A percentile compares a stretch with the other conserved stretches of the same genome.
These are phyloP conservation scores for Salix purpurea DNA, from an alignment of 345 rosid species.

Conservation along the genomic window DNA sequence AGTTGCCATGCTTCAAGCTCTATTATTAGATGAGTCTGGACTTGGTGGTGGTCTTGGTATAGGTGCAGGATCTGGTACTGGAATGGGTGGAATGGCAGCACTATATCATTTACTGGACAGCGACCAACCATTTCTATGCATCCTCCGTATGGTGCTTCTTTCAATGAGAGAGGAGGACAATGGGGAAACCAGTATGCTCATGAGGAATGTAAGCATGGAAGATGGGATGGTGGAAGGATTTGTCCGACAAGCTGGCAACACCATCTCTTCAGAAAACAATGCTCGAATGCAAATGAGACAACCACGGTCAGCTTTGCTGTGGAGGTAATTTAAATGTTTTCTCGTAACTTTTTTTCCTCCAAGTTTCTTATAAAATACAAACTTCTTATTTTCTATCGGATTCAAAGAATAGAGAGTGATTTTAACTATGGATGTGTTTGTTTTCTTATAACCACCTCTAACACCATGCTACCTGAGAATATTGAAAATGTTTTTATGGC, in stretches of 20 bases:
- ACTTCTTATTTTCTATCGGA: not conserved
- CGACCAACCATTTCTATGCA: slow-evolving; percentile 98
- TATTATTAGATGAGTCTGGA: slow-evolving; percentile 90
- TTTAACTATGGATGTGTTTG: not conserved
- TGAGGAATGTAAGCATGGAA: slow-evolving; percentile 56
- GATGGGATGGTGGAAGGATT: slow-evolving; percentile 47
- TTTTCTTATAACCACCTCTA: not conserved
- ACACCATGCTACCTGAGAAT: not conserved
- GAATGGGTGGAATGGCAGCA: slow-evolving; percentile 99
- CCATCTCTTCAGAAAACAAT: slow-evolving; percentile 41
- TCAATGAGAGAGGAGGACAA: slow-evolving; percentile 95
- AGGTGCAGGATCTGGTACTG: slow-evolving; percentile 99
- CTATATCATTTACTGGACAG: slow-evolving; percentile 95
- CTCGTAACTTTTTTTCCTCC: not conserved
- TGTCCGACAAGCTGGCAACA: slow-evolving; percentile 39
- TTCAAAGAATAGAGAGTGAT: not conserved
- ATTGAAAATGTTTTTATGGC: not conserved
- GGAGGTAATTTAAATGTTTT: slow-evolving; percentile 62
- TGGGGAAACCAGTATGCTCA: slow-evolving; percentile 67
- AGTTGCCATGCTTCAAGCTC: slow-evolving; percentile 94
- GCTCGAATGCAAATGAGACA: slow-evolving; percentile 55
- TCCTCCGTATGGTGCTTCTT: slow-evolving; percentile 97
- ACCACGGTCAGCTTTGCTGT: slow-evolving; percentile 80
- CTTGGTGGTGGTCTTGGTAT: slow-evolving; percentile 99
- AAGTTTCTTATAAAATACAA: not conserved